phyloP scores from a whole-genome alignment of 2,329 filamentous ascomycete species.

The Mollisia scopiformis region DNA sequence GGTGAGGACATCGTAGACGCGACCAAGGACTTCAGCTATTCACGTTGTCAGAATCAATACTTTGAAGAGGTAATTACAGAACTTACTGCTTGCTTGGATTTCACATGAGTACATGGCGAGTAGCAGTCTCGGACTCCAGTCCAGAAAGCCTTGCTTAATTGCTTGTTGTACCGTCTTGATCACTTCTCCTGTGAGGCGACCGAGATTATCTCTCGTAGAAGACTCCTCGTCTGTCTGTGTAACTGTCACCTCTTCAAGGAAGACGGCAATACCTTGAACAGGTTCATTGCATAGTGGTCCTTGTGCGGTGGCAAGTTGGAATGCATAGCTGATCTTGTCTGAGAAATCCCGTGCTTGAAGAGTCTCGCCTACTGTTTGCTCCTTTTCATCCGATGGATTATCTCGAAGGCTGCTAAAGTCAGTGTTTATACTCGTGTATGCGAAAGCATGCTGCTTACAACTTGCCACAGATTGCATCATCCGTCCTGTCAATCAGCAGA shows the following conservation, averaged over 20 bases:
- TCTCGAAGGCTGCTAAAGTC: slow-evolving; percentile 32
- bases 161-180: slow-evolving; percentile 86
- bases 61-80: neutral
- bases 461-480: slow-evolving; percentile 70
- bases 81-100: slow-evolving; percentile 87
- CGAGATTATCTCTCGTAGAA: slow-evolving; percentile 67
- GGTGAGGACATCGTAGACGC: slow-evolving; percentile 97
- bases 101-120: slow-evolving; percentile 98
- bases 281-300: slow-evolving; percentile 93
- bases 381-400: slow-evolving; percentile 26
- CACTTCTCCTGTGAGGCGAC: slow-evolving; percentile 87
- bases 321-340: slow-evolving; percentile 91
- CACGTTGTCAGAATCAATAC: slow-evolving; percentile 17
- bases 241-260: slow-evolving; percentile 79
- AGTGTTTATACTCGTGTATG: slow-evolving; percentile 9
- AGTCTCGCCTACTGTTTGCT: slow-evolving; percentile 47
- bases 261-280: slow-evolving; percentile 88
- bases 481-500: slow-evolving; percentile 82
- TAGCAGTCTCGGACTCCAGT: slow-evolving; percentile 95
- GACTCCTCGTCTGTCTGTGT: slow-evolving; percentile 54
- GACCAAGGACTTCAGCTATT: slow-evolving; percentile 84
- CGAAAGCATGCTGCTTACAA: slow-evolving; percentile 57
- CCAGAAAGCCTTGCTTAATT: slow-evolving; percentile 85
- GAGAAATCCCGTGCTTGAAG: slow-evolving; percentile 71
- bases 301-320: slow-evolving; percentile 88